Evolutionary conservation across 2,329 filamentous ascomycete species (phyloP), one percentile per base, ranked within the genome.

Genomic region (Sporothrix luriei): DNA sequence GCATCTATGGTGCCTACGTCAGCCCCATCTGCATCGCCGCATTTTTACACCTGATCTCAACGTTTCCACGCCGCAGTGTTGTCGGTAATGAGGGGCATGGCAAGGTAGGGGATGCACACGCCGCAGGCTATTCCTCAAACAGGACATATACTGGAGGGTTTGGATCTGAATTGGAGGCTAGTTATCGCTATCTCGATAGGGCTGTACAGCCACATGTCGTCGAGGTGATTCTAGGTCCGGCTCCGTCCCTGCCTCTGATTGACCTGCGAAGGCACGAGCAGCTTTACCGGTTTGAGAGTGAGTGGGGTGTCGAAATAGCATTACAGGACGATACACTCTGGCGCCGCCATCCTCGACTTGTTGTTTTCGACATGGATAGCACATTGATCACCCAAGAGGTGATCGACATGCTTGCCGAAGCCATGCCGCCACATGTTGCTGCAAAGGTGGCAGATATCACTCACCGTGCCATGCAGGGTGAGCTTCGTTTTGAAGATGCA

Each of bases 281-380:
- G 71, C 88, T 97, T 71, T 93, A 91, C 82, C 86, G 89, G 21
- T 96, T 96, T 76, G 92, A 97, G 84, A 87, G 88, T 72, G 91
- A 94, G 78, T 96, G 92, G 92, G 94, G 93, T 76, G 90, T 95
- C 52, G 92, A 96, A 79, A 90, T 94, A 16, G 87, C 91, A 24
- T 83, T 97, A 72, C 92, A 96, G 79, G 80, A 80, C 52, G 91
- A 94, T 76, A 86, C 83, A 40, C 83, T 94, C 43, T 93, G 90
- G 83, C 85, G 93, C 70, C 86, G 90, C 38, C 88, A 96, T 79
- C 94, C 94, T 74, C 88, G 94, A 10, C 84, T 98, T 13, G 93
- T 94, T 3, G 92, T 97, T 43, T 99, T 99, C 77, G 95, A 99
- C 79, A 99, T 99, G 95, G 95, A 99, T 82, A 95, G 91, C 79